Evolutionary conservation across 2,329 filamentous ascomycete genomes (phyloP), one percentile per base, ranked within the genome.

Genomic region (Harringtonia aguacate): DNA sequence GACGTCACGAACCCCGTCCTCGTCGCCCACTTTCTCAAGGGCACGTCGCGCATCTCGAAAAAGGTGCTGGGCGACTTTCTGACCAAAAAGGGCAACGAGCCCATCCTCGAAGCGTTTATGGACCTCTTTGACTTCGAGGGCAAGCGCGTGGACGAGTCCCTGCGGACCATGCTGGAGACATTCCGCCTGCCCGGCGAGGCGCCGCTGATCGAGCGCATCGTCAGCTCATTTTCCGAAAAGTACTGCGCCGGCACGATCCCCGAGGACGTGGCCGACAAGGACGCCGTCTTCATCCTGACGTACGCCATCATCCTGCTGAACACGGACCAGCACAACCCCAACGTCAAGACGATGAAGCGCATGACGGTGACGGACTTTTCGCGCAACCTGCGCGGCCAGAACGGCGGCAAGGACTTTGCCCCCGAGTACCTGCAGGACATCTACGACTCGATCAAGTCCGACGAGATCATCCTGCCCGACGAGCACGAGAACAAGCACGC

Each of bases 281-380:
- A 98, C 60, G 80, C 88, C 8, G 81, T 92, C 20, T 98, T 86
- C 56, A 79, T 98, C 39, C 69, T 98, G 41, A 90, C 86, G 0
- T 98, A 98, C 59, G 92, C 89, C 31, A 94, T 95, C 56, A 95
- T 98, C 61, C 88, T 98, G 78, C 69, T 98, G 45, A 98, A 98
- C 58, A 95, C 90, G 1, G 92, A 98, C 58, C 84, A 94, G 55
- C 92, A 97, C 61, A 98, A 94, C 56, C 89, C 88, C 0, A 97
- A 95, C 53, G 63, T 97, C 49, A 88, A 79, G 53, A 63, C 73
- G 2, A 70, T 79, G 53, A 85, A 84, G 56, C 85, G 90, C 34
- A 98, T 98, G 92, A 79, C 80, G 2, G 72, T 81, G 35, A 73
- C 79, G 44, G 84, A 90, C 54, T 98, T 98, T 60, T 74, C 85